phyloP scores from a whole-genome alignment of 2,329 filamentous ascomycete genomes.

The Bipolaris zeicola region DNA sequence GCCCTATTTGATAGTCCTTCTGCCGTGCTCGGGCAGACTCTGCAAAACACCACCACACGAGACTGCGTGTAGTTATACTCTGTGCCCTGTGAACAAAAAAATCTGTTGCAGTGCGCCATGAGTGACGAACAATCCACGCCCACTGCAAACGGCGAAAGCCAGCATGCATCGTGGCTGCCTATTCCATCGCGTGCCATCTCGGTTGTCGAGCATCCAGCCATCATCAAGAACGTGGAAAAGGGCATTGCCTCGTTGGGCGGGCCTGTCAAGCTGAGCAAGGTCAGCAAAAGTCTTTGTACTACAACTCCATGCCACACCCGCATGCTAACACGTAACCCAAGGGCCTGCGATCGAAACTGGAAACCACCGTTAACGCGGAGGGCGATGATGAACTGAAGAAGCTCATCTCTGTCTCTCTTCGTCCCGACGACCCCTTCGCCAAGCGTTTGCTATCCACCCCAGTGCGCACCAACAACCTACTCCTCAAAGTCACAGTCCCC shows the following conservation, averaged over 20 bases:
- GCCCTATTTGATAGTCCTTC: background rate
- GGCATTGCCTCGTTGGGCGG: slow-evolving; percentile 68
- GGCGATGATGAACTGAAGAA: slow-evolving; percentile 51
- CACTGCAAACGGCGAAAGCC: slow-evolving; percentile 6
- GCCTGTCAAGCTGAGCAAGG: slow-evolving; percentile 59
- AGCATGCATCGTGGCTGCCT: slow-evolving; percentile 52
- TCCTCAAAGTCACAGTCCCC: slow-evolving; percentile 85
- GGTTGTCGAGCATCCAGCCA: slow-evolving; percentile 70
- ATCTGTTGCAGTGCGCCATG: slow-evolving; percentile 8
- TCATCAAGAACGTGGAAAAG: slow-evolving; percentile 68
- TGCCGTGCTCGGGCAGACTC: background rate
- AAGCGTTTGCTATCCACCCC: slow-evolving; percentile 79
- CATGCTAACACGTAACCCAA: slow-evolving; percentile 22
- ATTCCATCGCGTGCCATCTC: slow-evolving; percentile 62
- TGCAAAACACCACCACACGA: background rate
- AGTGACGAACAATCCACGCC: slow-evolving; percentile 15
- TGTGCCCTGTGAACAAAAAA: background rate
- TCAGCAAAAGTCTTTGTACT: slow-evolving; percentile 29
- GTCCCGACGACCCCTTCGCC: slow-evolving; percentile 78
- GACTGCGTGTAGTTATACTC: background rate
- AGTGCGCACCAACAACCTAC: slow-evolving; percentile 77
- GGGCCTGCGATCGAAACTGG: slow-evolving; percentile 37
- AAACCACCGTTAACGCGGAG: slow-evolving; percentile 27
- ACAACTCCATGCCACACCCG: slow-evolving; percentile 3
- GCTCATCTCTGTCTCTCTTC: slow-evolving; percentile 72